These are phyloP conservation scores for Xylariaceae sp. DNA, from an alignment of 2,329 filamentous ascomycete species.

Conservation along the genomic window DNA sequence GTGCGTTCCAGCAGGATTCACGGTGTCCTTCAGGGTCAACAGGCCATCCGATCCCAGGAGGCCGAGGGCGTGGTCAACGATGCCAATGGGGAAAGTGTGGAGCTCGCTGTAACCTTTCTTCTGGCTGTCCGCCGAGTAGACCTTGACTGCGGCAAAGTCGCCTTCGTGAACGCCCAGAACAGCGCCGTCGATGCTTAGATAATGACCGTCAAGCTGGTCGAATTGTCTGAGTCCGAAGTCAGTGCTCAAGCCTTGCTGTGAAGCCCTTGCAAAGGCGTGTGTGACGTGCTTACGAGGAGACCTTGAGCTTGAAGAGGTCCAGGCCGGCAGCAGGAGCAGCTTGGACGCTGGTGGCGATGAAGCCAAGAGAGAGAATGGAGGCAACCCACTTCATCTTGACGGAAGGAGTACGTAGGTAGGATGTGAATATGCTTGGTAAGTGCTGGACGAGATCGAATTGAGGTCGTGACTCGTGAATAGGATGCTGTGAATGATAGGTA, in stretches of 20 bases:
- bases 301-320: constrained; percentile 29
- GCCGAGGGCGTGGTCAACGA: constrained; percentile 37
- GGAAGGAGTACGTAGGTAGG: background rate
- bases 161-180: constrained; percentile 33
- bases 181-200: constrained; percentile 31
- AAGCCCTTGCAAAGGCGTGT: background rate
- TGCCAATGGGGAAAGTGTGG: constrained; percentile 37
- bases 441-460: background rate
- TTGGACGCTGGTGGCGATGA: constrained; percentile 21
- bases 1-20: constrained; percentile 29
- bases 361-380: constrained; percentile 26
- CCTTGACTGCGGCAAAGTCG: constrained; percentile 21
- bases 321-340: constrained; percentile 25
- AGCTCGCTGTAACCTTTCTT: constrained; percentile 33
- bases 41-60: constrained; percentile 36
- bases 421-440: background rate
- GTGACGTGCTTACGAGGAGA: constrained; percentile 24
- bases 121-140: constrained; percentile 32
- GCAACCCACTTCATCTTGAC: constrained; percentile 29
- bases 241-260: background rate
- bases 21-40: constrained; percentile 34
- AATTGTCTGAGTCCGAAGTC: constrained; percentile 2
- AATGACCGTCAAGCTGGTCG: constrained; percentile 32
- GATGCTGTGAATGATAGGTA: background rate
- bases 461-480: background rate